phyloP scores from a whole-genome alignment of 352 stramenopile species.

The Phytophthora litchii region DNA sequence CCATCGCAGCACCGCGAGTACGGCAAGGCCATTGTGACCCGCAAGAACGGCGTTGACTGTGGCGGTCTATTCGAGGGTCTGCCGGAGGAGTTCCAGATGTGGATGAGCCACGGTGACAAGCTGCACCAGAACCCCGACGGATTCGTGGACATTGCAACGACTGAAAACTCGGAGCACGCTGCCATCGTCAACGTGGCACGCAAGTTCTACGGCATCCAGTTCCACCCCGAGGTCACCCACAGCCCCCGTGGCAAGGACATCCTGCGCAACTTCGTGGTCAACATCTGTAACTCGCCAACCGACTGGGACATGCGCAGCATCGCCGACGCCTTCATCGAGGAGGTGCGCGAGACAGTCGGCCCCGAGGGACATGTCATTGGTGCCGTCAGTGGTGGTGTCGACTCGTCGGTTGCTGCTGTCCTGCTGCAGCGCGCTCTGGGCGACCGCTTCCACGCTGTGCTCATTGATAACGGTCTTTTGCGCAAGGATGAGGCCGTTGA shows the following conservation, averaged over 20 bases:
- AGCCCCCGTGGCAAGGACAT: constrained; percentile 95
- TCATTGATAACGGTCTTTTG: constrained; percentile 99
- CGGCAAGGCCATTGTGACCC: constrained; percentile 94
- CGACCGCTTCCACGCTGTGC: constrained; percentile 98
- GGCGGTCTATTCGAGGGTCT: constrained; percentile 90
- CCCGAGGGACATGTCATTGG: constrained; percentile 97
- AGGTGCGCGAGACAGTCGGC: constrained; percentile 93
- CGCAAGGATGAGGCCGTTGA: constrained; percentile 95
- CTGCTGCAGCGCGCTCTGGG: constrained; percentile 97
- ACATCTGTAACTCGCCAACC: constrained; percentile 93
- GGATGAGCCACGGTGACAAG: constrained; percentile 99
- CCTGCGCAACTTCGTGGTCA: constrained; percentile 97
- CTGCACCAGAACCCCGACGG: constrained; percentile 93
- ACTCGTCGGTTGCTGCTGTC: constrained; percentile 98
- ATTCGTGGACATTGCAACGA: constrained; percentile 90
- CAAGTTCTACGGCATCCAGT: constrained; percentile 98
- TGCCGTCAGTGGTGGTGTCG: constrained; percentile 97
- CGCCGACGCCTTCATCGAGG: constrained; percentile 87
- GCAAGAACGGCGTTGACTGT: constrained; percentile 57
- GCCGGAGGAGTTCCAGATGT: constrained; percentile 96
- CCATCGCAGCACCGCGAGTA: constrained; percentile 96
- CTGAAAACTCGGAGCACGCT: constrained; percentile 92
- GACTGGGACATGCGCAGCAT: constrained; percentile 99
- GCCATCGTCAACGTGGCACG: constrained; percentile 95
- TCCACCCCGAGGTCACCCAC: constrained; percentile 98